Evolutionary conservation across 768 basidiomycete genomes (phyloP).

Genomic region (Galerina sulciceps): DNA sequence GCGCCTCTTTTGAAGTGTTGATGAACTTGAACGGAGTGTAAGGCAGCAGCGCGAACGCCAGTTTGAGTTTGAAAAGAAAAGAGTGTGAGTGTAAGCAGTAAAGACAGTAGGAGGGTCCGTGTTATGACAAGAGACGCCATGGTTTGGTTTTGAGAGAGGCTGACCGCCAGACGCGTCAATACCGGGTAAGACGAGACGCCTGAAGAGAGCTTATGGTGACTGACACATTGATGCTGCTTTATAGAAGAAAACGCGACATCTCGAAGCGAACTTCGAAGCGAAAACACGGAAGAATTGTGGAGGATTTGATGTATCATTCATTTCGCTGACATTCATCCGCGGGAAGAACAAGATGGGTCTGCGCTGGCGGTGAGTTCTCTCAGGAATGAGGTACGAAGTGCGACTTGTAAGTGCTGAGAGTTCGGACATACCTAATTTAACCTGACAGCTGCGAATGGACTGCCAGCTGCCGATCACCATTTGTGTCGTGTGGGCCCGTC

Average conservation of each 20-base stretch:
- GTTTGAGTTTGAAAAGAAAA: not conserved
- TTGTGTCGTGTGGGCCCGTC: too few species aligned
- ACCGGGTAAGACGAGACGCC: not conserved
- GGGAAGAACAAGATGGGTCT: not conserved
- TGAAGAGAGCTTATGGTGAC: not conserved
- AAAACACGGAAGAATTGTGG: not conserved
- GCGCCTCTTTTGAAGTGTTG: not conserved
- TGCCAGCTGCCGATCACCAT: too few species aligned
- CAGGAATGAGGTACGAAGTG: too few species aligned
- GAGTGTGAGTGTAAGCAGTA: not conserved
- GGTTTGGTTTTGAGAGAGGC: not conserved
- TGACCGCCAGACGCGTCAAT: not conserved
- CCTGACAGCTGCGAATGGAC: too few species aligned
- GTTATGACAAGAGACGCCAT: not conserved
- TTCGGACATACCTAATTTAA: too few species aligned
- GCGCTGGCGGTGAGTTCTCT: too few species aligned
- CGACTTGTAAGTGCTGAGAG: too few species aligned
- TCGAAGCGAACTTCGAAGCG: slow-evolving; percentile 1
- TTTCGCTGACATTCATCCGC: slow-evolving; percentile 1
- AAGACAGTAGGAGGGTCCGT: not conserved
- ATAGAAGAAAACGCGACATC: not conserved
- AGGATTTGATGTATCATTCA: slow-evolving; percentile 3
- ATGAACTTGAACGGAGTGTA: not conserved
- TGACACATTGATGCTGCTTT: not conserved
- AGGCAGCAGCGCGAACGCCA: not conserved